Conservation (phyloP, 257 asterid species). For the Gentiana straminea region DNA sequence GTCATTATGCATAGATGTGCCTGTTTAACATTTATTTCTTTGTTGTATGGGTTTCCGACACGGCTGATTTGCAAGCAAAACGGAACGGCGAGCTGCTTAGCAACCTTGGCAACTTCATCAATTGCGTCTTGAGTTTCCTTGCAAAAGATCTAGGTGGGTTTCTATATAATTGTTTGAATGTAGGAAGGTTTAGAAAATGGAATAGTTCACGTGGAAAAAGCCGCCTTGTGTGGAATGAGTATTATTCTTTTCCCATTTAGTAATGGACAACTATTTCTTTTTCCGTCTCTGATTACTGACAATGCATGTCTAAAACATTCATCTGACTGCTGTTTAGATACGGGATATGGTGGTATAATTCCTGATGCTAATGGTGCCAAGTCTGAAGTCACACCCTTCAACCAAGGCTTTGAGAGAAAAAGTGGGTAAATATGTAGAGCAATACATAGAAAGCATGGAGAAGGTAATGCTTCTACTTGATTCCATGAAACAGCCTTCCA, state of each 20-base stretch:
- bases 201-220: too few species aligned
- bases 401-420: slow-evolving; percentile 62
- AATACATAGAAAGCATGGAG: slow-evolving; percentile 86
- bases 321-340: slow-evolving; percentile 32
- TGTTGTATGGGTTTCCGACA: slow-evolving; percentile 60
- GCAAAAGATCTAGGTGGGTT: slow-evolving; percentile 72
- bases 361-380: slow-evolving; percentile 70
- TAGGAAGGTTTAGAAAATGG: too few species aligned
- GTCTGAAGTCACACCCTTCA: slow-evolving; percentile 37
- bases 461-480: slow-evolving; percentile 37
- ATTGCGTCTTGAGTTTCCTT: slow-evolving; percentile 88
- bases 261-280: neutral
- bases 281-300: neutral
- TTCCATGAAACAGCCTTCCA: neutral
- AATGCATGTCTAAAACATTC: neutral
- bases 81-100: slow-evolving; percentile 65
- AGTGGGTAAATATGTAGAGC: slow-evolving; percentile 57
- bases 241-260: too few species aligned
- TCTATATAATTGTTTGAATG: too few species aligned
- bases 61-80: slow-evolving; percentile 94
- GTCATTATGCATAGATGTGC: too few species aligned
- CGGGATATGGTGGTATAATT: slow-evolving; percentile 82
- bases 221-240: too few species aligned
- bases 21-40: too few species aligned
- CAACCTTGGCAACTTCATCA: slow-evolving; percentile 85